Percentiles rank a stretch among this genome's conserved stretches.
Conservation (phyloP, 2,329 filamentous ascomycete species). For the Corniculantispora saksenae region DNA sequence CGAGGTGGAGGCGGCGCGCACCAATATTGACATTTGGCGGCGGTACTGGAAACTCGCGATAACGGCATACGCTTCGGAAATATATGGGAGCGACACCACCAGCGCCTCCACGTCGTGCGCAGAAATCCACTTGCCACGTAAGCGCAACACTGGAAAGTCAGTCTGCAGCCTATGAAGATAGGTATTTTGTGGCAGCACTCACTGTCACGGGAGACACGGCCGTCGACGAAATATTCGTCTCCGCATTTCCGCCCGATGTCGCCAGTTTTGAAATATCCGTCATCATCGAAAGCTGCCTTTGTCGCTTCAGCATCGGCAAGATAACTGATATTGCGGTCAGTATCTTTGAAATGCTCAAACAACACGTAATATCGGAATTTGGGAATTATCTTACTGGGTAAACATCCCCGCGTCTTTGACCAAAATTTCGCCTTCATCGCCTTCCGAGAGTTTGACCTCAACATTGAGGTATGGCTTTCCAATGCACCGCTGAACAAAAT, state of each 20-base stretch:
- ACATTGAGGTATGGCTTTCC: not conserved
- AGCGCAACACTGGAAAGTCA: not conserved
- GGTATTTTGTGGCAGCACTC: not conserved
- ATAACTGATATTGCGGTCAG: not conserved
- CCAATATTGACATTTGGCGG: not conserved
- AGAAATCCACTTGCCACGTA: not conserved
- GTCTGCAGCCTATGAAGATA: not conserved
- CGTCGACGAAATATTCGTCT: not conserved
- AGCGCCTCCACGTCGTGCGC: not conserved
- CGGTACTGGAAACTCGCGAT: not conserved
- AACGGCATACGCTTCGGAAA: not conserved
- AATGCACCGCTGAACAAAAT: not conserved
- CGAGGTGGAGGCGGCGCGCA: not conserved
- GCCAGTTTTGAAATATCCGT: conserved; percentile 5
- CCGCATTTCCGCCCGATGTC: not conserved
- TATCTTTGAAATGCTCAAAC: no score
- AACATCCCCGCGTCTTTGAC: not conserved
- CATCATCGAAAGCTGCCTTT: not conserved
- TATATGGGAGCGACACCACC: not conserved
- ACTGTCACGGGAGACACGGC: not conserved
- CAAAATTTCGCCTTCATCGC: not conserved
- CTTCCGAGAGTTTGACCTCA: not conserved
- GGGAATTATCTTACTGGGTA: not conserved
- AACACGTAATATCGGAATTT: no score
- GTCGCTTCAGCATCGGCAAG: not conserved